Conservation (phyloP, 768 basidiomycete genomes). For the Kockovaella imperatae region DNA sequence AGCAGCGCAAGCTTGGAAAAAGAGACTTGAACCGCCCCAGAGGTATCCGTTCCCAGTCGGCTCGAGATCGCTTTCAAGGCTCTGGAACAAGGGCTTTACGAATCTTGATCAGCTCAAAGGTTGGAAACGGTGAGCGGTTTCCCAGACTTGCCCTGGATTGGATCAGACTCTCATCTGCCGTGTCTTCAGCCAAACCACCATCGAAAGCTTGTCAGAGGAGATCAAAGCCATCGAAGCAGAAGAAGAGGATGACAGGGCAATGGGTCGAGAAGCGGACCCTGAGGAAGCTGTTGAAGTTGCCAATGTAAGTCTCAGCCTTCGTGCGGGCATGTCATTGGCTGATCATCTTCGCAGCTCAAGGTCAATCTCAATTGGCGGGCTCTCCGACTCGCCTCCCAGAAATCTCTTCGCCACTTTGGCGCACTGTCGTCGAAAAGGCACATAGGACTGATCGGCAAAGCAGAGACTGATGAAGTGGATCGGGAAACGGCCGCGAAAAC, state of each 20-base stretch:
- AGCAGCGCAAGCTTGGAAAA: slow-evolving; percentile 21
- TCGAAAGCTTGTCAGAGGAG: slow-evolving; percentile 20
- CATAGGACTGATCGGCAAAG: neutral
- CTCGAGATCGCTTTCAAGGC: slow-evolving; percentile 18
- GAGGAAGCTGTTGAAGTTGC: neutral
- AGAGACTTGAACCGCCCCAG: slow-evolving; percentile 15
- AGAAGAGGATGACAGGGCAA: slow-evolving; percentile 31
- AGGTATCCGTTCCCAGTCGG: slow-evolving; percentile 26
- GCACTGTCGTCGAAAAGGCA: neutral
- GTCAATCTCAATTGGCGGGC: neutral
- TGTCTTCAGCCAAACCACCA: slow-evolving; percentile 10
- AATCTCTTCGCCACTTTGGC: neutral
- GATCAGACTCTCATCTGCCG: neutral
- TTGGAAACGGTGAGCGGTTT: slow-evolving; percentile 21
- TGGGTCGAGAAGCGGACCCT: slow-evolving; percentile 17
- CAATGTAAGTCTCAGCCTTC: neutral
- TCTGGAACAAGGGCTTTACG: slow-evolving; percentile 31
- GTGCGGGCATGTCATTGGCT: no score
- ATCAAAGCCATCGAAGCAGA: slow-evolving; percentile 20
- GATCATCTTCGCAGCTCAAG: neutral
- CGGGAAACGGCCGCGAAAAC: neutral
- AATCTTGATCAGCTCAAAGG: slow-evolving; percentile 31
- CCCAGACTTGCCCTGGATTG: neutral
- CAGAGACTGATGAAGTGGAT: neutral
- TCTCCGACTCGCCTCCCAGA: neutral